phyloP scores from a whole-genome alignment of 371 early-diverging fungal species.

The Conidiobolus incongruus region DNA sequence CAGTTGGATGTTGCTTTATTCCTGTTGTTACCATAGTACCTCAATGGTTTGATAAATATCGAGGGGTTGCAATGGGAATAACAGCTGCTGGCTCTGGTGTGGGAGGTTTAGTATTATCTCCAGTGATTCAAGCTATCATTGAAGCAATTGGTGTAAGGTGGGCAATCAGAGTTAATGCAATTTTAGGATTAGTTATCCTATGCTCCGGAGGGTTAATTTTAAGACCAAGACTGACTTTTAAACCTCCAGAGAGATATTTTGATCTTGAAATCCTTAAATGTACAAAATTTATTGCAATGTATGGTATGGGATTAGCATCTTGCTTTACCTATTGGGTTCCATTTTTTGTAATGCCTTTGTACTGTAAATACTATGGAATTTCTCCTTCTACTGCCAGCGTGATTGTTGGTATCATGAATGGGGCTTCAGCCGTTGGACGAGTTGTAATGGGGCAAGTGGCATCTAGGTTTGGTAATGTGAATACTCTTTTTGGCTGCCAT shows the following conservation, averaged over 20 bases:
- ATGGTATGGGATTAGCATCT: slow-evolving; percentile 8
- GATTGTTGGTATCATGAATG: slow-evolving; percentile 25
- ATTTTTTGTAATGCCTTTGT: slow-evolving; percentile 11
- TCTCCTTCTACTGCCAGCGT: no score
- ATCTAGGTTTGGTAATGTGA: slow-evolving; percentile 34
- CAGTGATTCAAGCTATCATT: slow-evolving; percentile 31
- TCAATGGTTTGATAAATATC: slow-evolving; percentile 44
- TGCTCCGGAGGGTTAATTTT: slow-evolving; percentile 2
- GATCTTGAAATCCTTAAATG: slow-evolving; percentile 13
- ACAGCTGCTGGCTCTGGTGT: slow-evolving; percentile 53
- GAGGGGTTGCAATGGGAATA: slow-evolving; percentile 50
- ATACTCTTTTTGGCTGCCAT: no score
- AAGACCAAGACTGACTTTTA: background rate
- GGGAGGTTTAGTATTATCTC: slow-evolving; percentile 48
- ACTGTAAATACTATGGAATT: no score
- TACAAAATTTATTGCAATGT: slow-evolving; percentile 10
- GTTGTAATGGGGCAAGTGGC: slow-evolving; percentile 32
- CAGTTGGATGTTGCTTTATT: slow-evolving; percentile 25
- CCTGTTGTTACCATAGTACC: slow-evolving; percentile 30
- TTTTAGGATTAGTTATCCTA: slow-evolving; percentile 17
- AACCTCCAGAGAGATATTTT: slow-evolving; percentile 1
- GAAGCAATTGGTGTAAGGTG: slow-evolving; percentile 25
- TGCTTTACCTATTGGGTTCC: slow-evolving; percentile 12
- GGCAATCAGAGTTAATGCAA: slow-evolving; percentile 34
- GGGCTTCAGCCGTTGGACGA: slow-evolving; percentile 35